Conservation (phyloP, 2,329 filamentous ascomycete genomes). For the Bertia moriformis region DNA sequence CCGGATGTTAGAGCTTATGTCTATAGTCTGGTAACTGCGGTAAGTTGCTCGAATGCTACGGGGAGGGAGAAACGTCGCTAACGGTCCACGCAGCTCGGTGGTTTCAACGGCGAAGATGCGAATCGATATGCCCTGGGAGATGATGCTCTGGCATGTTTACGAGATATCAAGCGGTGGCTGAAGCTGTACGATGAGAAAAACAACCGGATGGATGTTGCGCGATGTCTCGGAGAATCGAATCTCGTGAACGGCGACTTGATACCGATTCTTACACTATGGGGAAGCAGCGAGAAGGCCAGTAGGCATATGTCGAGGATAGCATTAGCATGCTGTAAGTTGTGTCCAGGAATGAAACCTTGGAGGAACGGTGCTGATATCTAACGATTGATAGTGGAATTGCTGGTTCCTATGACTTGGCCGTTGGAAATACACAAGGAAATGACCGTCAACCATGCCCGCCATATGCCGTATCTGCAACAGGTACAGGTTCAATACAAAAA, state of each 20-base stretch:
- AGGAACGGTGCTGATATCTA: not conserved
- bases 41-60: constrained; percentile 39
- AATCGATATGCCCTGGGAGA: constrained; percentile 81
- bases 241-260: constrained; percentile 80
- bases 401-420: constrained; percentile 90
- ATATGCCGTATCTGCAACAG: constrained; percentile 77
- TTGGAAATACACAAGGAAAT: constrained; percentile 69
- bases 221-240: constrained; percentile 83
- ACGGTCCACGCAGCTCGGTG: constrained; percentile 64
- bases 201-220: constrained; percentile 85
- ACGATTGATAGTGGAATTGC: constrained; percentile 46
- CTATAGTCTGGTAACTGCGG: constrained; percentile 83
- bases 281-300: constrained; percentile 56
- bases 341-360: too few relatives aligned
- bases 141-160: constrained; percentile 78
- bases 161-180: constrained; percentile 90
- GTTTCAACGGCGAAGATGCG: constrained; percentile 63
- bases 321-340: constrained; percentile 45
- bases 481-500: constrained; percentile 84
- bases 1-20: constrained; percentile 87
- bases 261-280: constrained; percentile 75
- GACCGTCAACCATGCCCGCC: constrained; percentile 84
- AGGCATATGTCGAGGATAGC: constrained; percentile 66
- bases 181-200: constrained; percentile 86
- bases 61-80: not conserved